A percentile compares a stretch with the other conserved stretches of the same genome.
Evolutionary conservation across 1,139 yeast species (phyloP).

Genomic region (Pneumocystis carinii): DNA sequence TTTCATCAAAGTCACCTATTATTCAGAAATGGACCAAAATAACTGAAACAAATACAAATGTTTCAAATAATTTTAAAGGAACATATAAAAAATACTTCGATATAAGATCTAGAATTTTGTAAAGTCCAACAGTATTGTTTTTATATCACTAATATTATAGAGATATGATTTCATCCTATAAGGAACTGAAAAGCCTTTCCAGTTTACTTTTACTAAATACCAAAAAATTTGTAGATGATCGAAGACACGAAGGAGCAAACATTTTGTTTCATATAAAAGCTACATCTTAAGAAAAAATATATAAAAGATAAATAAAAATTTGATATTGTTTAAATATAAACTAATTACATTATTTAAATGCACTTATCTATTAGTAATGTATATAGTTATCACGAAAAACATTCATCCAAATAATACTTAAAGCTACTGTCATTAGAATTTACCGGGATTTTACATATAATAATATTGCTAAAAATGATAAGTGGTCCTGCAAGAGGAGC

Average conservation of each 20-base stretch:
- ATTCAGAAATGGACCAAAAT: not conserved
- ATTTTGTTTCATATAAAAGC: too few species aligned
- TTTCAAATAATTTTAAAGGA: not conserved
- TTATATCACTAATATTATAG: not conserved
- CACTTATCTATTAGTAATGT: not conserved
- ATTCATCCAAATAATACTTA: not conserved
- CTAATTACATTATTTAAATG: not conserved
- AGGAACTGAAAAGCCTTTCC: not conserved
- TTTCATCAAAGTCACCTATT: not conserved
- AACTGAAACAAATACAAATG: not conserved
- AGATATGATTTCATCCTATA: not conserved
- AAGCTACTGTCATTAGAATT: not conserved
- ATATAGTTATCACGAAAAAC: not conserved
- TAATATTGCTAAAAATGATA: not conserved
- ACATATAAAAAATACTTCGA: not conserved
- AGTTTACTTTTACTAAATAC: too few species aligned
- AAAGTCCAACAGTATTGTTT: not conserved
- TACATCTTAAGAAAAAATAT: not conserved
- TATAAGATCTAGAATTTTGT: not conserved
- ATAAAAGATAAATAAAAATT: not conserved
- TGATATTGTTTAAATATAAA: not conserved
- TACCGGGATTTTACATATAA: not conserved
- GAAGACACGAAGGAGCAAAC: too few species aligned
- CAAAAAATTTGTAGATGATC: too few species aligned
- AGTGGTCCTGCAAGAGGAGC: conserved; percentile 77